phyloP scores from a whole-genome alignment of 1,284 basidiomycete genomes.

The Mycosarcoma maydis region DNA sequence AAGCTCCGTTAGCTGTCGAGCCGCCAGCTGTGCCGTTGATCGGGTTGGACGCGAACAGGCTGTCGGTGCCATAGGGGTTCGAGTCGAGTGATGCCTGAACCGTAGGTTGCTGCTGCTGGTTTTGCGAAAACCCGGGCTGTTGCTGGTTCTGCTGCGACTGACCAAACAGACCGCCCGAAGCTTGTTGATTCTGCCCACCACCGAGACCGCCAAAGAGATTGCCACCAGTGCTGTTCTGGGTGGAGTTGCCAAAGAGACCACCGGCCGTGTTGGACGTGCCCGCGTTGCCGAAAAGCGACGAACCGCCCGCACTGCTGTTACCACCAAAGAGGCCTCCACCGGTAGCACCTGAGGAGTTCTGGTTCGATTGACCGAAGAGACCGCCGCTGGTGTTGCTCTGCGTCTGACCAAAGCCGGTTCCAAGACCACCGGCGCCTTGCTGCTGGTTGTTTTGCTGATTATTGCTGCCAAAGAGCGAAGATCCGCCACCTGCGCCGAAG shows the following conservation, averaged over 20 bases:
- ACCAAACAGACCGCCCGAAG: slow-evolving; percentile 36
- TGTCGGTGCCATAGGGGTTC: slow-evolving; percentile 83
- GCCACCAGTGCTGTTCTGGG: slow-evolving; percentile 35
- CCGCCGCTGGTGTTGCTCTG: slow-evolving; percentile 36
- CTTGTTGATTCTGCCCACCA: slow-evolving; percentile 33
- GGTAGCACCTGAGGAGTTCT: slow-evolving; percentile 39
- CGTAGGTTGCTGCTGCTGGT: slow-evolving; percentile 67
- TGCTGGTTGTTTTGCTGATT: slow-evolving; percentile 40
- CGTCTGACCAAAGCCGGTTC: slow-evolving; percentile 38
- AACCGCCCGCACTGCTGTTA: slow-evolving; percentile 37
- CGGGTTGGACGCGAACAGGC: slow-evolving; percentile 68
- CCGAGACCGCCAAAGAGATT: slow-evolving; percentile 58
- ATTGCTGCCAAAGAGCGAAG: slow-evolving; percentile 54
- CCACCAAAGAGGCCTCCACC: slow-evolving; percentile 60
- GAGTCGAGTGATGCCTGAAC: slow-evolving; percentile 74
- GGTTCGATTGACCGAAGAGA: slow-evolving; percentile 60
- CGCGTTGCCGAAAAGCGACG: slow-evolving; percentile 59
- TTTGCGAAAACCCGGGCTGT: slow-evolving; percentile 40
- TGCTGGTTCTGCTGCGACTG: slow-evolving; percentile 46
- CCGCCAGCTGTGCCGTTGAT: slow-evolving; percentile 49
- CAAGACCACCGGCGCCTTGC: slow-evolving; percentile 35
- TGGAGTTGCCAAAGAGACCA: slow-evolving; percentile 70
- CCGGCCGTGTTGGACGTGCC: slow-evolving; percentile 65
- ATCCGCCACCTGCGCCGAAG: slow-evolving; percentile 60
- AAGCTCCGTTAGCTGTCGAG: slow-evolving; percentile 45